phyloP scores from a whole-genome alignment of 2,329 filamentous ascomycete genomes.

The Aspergillus cejpii region DNA sequence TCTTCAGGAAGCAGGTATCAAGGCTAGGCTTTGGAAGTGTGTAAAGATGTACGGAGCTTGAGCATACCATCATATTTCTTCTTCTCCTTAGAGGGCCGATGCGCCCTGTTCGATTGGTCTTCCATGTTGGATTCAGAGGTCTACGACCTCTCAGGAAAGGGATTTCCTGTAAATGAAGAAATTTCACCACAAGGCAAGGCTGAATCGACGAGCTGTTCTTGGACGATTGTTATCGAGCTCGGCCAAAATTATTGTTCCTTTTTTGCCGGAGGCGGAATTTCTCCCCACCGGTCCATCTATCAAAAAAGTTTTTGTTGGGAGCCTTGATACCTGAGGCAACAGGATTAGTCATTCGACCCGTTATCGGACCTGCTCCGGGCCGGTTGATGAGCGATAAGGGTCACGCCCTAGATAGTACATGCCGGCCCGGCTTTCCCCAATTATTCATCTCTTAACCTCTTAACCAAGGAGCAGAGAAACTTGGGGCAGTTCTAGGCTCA shows the following conservation, averaged over 20 bases:
- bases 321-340: conserved; percentile 14
- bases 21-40: background rate
- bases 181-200: conserved; percentile 10
- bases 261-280: conserved; percentile 24
- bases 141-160: conserved; percentile 21
- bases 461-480: conserved; percentile 9
- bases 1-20: background rate
- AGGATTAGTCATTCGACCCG: background rate
- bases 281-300: conserved; percentile 15
- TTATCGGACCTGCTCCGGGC: conserved; percentile 7
- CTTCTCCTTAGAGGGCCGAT: conserved; percentile 83
- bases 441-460: background rate
- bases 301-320: conserved; percentile 12
- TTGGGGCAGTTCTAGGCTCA: background rate
- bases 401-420: conserved; percentile 5
- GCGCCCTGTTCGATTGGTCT: conserved; percentile 75
- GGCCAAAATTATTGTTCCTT: conserved; percentile 32
- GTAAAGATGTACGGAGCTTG: conserved; percentile 1
- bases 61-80: conserved; percentile 61
- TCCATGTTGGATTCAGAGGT: conserved; percentile 54
- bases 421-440: background rate
- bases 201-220: conserved; percentile 10
- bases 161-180: conserved; percentile 11
- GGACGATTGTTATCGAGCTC: conserved; percentile 14
- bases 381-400: conserved; percentile 10